Percentiles rank a stretch among this genome's conserved stretches.
phyloP scores from a whole-genome alignment of 495 filamentous ascomycete species.

The Daldinia grandis region DNA sequence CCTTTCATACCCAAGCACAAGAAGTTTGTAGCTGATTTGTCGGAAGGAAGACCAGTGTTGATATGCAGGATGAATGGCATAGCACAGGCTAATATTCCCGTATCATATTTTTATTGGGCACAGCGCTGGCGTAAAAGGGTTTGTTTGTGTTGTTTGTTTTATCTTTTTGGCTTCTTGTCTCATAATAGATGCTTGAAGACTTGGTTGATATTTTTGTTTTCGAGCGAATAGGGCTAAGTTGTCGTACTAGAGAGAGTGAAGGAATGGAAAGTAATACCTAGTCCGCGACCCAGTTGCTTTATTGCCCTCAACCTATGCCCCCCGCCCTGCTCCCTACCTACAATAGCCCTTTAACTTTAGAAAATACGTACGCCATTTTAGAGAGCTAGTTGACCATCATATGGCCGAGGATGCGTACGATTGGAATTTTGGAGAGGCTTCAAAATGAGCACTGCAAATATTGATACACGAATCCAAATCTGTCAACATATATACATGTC shows the following conservation, averaged over 20 bases:
- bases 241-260: constrained; percentile 3
- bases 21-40: neutral
- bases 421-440: neutral
- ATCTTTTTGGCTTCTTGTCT: constrained; percentile 2
- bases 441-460: constrained; percentile 1
- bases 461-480: constrained; percentile 5
- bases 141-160: neutral
- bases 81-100: constrained; percentile 15
- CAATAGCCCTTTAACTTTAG: neutral
- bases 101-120: constrained; percentile 20
- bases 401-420: neutral
- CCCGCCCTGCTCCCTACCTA: neutral
- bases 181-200: constrained; percentile 17
- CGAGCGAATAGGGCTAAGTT: constrained; percentile 17
- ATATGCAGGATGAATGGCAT: constrained; percentile 20
- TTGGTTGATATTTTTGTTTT: constrained; percentile 6
- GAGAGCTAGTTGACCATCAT: neutral
- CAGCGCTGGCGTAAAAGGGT: constrained; percentile 32
- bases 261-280: constrained; percentile 16
- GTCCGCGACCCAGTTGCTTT: neutral
- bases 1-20: neutral
- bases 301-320: neutral
- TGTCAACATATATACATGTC: constrained; percentile 24
- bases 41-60: constrained; percentile 4
- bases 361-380: neutral